Percentiles rank a stretch among this genome's conserved stretches.
Conservation (phyloP, 106 monocot genomes). For the Allium fistulosum region DNA sequence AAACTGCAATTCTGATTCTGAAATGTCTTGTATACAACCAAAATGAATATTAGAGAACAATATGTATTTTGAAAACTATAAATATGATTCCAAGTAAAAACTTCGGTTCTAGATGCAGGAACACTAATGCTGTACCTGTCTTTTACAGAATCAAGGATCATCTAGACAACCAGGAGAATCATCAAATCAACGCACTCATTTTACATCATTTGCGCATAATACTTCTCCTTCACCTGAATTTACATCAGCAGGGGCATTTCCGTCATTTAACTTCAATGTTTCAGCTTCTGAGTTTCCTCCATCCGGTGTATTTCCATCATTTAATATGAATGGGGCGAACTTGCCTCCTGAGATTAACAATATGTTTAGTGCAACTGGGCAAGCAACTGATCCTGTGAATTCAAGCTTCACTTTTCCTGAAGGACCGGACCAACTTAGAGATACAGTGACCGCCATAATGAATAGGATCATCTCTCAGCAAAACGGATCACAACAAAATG, state of each 20-base stretch:
- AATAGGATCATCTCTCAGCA: slow-evolving; percentile 25
- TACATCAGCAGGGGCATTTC: background rate
- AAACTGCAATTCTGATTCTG: too few relatives aligned
- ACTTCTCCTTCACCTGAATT: background rate
- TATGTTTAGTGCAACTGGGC: slow-evolving; percentile 10
- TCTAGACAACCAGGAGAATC: slow-evolving; percentile 8
- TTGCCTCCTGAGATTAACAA: slow-evolving; percentile 12
- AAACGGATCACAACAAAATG: slow-evolving; percentile 2
- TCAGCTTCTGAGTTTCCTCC: background rate
- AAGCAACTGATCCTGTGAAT: slow-evolving; percentile 5
- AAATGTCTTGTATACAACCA: too few relatives aligned
- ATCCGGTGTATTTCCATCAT: background rate
- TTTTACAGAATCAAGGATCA: too few relatives aligned
- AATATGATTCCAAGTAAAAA: too few relatives aligned
- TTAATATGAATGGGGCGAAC: background rate
- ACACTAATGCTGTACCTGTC: too few relatives aligned
- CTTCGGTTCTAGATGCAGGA: too few relatives aligned
- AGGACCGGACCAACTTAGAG: slow-evolving; percentile 18
- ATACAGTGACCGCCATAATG: slow-evolving; percentile 32
- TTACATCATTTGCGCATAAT: slow-evolving; percentile 4
- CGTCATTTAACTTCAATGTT: background rate
- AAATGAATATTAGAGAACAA: too few relatives aligned
- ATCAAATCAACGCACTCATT: background rate
- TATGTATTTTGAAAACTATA: too few relatives aligned
- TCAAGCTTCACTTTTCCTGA: slow-evolving; percentile 15